Base-by-base conservation (phyloP, 345 rosid species). In the Moricandia arvensis region DNA sequence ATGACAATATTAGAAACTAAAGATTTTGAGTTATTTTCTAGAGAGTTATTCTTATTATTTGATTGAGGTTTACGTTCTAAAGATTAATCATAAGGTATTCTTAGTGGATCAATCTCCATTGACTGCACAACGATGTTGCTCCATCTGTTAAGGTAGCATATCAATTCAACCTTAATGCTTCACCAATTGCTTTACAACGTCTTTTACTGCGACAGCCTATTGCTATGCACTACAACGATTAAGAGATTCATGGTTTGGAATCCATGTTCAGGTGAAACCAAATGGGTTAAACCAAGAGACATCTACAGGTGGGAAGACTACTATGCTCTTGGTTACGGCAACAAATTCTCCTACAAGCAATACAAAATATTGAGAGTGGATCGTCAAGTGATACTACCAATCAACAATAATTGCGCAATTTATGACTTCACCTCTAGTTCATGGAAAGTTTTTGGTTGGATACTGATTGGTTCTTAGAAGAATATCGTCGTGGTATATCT, bases 251-350 rank as follows among this genome's bases (percentile, higher is more conserved):
- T 64, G 12, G 69, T 64, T 64, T 64, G 34, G 54, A 64, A 64
- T 7, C 68, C 68, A 64, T 64, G 34, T 54, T 24, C 33, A 2
- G 21, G 33, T 4, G 69, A 64, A 64, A 43, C 55, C 69, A 43
- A 41, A 7, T 64, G 34, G 55, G 5, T 64, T 4, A 0, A 64
- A 43, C 55, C 55, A 0, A 41, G 34, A 64, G 15, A 64, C 17
- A 13, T 45, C 10, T 21, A 37, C 67, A 37, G 18, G 31, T 0
- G 4, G 18, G 11, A 41, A 1, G 49, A 63, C 31, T 18, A 37
- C 68, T 63, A 11, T 63, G 51, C 67, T 37, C 51, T 63, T 41
- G 49, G 67, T 35, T 63, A 35, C 67, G 51, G 6, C 51, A 3
- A 38, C 11, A 18, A 6, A 3, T 63, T 15, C 7, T 21, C 68